Evolutionary conservation across 768 basidiomycete species (phyloP).

Genomic region (Mycena galericulata): DNA sequence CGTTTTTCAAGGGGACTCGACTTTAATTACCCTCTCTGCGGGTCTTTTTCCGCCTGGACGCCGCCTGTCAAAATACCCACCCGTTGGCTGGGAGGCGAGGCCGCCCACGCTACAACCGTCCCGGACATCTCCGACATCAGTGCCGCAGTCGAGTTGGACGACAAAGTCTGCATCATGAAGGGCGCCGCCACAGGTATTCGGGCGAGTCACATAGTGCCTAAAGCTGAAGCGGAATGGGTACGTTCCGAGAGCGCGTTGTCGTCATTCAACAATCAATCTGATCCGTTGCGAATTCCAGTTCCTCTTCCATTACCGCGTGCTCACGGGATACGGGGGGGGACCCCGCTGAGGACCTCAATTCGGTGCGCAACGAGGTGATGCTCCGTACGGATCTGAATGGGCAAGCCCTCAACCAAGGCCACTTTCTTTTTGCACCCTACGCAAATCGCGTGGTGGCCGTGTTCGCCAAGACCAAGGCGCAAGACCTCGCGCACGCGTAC

Average conservation of each 20-base stretch:
- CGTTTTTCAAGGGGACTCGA: slow-evolving; percentile 3
- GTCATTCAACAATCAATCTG: not conserved
- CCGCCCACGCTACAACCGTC: not conserved
- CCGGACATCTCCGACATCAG: not conserved
- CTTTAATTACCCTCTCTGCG: not conserved
- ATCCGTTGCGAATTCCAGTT: slow-evolving; percentile 2
- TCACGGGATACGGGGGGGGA: not conserved
- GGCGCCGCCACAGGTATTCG: slow-evolving; percentile 1
- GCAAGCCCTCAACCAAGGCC: not conserved
- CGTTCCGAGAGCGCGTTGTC: slow-evolving; percentile 3
- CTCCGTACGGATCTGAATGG: slow-evolving; percentile 4
- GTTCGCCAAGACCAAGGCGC: not conserved
- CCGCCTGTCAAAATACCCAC: not conserved
- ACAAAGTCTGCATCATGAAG: slow-evolving; percentile 2
- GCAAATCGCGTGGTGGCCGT: not conserved
- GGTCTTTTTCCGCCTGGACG: not conserved
- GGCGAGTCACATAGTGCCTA: slow-evolving; percentile 1
- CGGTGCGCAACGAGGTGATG: slow-evolving; percentile 2
- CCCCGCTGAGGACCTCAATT: not conserved
- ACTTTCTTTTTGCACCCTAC: slow-evolving; percentile 10
- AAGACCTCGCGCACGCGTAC: slow-evolving; percentile 1
- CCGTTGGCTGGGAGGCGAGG: slow-evolving; percentile 9
- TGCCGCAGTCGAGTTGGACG: not conserved
- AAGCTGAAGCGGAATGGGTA: not conserved
- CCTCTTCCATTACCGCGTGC: not conserved